Conservation (phyloP, 257 asterid species). For the Petunia axillaris region DNA sequence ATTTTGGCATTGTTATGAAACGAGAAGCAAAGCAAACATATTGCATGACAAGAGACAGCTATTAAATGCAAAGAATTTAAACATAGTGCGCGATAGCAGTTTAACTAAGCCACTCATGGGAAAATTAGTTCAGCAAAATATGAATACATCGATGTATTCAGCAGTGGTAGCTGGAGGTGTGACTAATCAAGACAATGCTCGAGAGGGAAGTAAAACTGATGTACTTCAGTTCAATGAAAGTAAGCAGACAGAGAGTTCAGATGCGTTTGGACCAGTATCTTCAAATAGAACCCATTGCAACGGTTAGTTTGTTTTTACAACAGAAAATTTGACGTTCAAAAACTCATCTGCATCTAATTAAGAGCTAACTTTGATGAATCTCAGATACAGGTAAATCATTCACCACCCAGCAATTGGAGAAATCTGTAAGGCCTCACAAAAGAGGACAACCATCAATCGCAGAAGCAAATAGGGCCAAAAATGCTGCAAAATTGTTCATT, state of each 20-base stretch:
- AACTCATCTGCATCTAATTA: slow-evolving; percentile 6
- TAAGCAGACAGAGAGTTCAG: not conserved
- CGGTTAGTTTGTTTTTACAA: not conserved
- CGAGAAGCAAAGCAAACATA: slow-evolving; percentile 22
- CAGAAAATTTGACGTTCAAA: not conserved
- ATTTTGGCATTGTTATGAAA: not conserved
- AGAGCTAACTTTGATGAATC: not conserved
- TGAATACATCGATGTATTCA: not conserved
- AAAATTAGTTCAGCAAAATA: not conserved
- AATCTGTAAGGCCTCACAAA: not conserved
- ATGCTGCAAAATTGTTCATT: not conserved
- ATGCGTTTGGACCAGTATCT: not conserved
- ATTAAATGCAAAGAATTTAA: not conserved
- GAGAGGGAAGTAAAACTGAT: not conserved
- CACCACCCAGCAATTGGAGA: not conserved
- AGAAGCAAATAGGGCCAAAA: not conserved
- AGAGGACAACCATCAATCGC: not conserved
- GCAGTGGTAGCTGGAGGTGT: not conserved
- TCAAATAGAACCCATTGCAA: slow-evolving; percentile 14
- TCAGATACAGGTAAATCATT: slow-evolving; percentile 15
- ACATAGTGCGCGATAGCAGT: not conserved
- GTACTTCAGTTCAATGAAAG: slow-evolving; percentile 3
- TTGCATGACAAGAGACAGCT: not conserved
- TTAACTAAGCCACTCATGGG: not conserved
- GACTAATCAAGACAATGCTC: not conserved